These are phyloP conservation scores for Magnaporthiopsis poae DNA, from an alignment of 2,329 filamentous ascomycete species.

Conservation along the genomic window DNA sequence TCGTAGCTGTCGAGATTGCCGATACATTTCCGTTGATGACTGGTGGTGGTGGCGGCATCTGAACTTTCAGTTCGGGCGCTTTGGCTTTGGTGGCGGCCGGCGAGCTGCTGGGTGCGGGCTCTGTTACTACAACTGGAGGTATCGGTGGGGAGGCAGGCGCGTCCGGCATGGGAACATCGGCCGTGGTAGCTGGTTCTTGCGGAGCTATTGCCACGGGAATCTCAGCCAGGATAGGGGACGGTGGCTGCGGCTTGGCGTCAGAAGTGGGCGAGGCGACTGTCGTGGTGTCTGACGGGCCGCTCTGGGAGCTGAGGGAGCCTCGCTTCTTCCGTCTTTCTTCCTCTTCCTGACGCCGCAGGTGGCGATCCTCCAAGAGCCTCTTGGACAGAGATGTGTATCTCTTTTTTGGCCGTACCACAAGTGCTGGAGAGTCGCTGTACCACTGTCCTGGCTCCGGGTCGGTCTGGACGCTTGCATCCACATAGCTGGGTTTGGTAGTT, in stretches of 20 bases:
- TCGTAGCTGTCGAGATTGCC: conserved; percentile 27
- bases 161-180: conserved; percentile 20
- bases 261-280: conserved; percentile 28
- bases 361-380: conserved; percentile 40
- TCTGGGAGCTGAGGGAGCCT: conserved; percentile 19
- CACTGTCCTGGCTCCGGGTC: conserved; percentile 44
- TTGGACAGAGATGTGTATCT: conserved; percentile 44
- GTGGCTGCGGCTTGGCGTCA: conserved; percentile 19
- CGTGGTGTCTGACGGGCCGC: conserved; percentile 26
- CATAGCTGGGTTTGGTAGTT: conserved; percentile 33
- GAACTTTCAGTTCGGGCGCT: conserved; percentile 40
- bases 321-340: conserved; percentile 25
- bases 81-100: conserved; percentile 23
- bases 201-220: conserved; percentile 7
- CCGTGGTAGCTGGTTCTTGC: not conserved
- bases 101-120: not conserved
- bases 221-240: conserved; percentile 7
- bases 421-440: conserved; percentile 31
- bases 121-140: conserved; percentile 2
- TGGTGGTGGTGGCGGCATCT: conserved; percentile 45
- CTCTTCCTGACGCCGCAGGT: conserved; percentile 32
- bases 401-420: conserved; percentile 31
- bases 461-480: conserved; percentile 44
- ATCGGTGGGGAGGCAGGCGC: conserved; percentile 2
- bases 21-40: conserved; percentile 32